phyloP scores from a whole-genome alignment of 352 stramenopile species.

The Phytophthora aleatoria region DNA sequence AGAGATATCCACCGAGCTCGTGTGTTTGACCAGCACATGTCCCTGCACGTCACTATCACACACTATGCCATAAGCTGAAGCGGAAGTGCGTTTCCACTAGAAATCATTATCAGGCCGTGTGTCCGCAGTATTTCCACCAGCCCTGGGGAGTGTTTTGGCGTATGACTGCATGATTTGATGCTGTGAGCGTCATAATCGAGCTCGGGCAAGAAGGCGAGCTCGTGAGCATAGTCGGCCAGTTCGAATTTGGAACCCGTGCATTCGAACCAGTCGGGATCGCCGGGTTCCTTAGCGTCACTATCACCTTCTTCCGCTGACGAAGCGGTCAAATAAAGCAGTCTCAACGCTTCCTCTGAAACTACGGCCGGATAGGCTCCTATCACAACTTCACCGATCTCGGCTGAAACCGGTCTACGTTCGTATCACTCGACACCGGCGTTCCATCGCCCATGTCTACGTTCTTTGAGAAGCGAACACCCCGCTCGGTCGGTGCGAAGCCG shows the following conservation, averaged over 20 bases:
- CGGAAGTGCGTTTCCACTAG: neutral
- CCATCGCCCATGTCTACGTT: too few species aligned
- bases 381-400: too few species aligned
- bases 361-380: too few species aligned
- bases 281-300: neutral
- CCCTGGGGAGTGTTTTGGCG: neutral
- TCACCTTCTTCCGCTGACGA: neutral
- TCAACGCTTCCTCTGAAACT: too few species aligned
- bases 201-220: neutral
- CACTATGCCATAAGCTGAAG: neutral
- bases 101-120: neutral
- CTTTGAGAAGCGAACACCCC: too few species aligned
- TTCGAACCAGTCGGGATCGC: neutral
- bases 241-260: neutral
- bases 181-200: neutral
- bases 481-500: too few species aligned
- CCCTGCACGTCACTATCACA: slow-evolving; percentile 3
- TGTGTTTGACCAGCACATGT: neutral
- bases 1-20: neutral
- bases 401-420: too few species aligned
- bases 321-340: too few species aligned
- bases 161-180: neutral
- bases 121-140: neutral
- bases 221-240: neutral
- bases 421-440: too few species aligned